Base-by-base conservation (phyloP, 352 stramenopile species). In the Phytophthora crassamura region DNA sequence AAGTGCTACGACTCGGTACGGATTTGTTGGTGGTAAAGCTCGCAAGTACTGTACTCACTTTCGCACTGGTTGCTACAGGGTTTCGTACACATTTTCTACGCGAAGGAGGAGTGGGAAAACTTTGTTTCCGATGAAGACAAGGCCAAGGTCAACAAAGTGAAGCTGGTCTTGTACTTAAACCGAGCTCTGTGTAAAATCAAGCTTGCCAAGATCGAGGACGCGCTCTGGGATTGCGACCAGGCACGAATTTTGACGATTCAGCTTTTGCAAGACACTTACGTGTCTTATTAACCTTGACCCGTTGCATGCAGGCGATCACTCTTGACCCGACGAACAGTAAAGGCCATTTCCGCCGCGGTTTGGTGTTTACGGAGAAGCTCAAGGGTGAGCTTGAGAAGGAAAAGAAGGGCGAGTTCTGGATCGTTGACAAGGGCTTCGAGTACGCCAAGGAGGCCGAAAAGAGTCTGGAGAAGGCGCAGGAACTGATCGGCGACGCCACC, bases 1-100 rank as follows among this genome's bases (percentile, higher is more conserved):
- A 93, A 92, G 59, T 86, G 86, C 63, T 95, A 95, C 66, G 87
- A 95, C 60, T 90, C 87, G 72, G 87, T 94, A 52, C 11, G 12
- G 7, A 16, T 48, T 22, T 7, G 9, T 15, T 58, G 4, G 1
- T 16, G 25, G 16, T 25, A 18, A 16, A 10, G 32, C 20, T 11
- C 32, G 20, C 2, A 35, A 34, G 22, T 34, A 32, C 10, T 32
- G 16, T 51, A 51, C 49, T 71, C 10, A 52, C 30, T n/a, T 54
- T 46, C 9, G 34, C 22, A 54, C 8, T 42, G 41, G 15, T 59
- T 7, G 22, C 18, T 30, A 2, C 53, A 94, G 86, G 86, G 85
- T 6, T 95, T 95, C 48, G 87, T 95, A 4, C 83, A 94, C 66
- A 90, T 93, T 14, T 95, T 95, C 59, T 95, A 87, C 59, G 77